Base-by-base conservation (phyloP, 441 rosid species). In the Breynia disticha region DNA sequence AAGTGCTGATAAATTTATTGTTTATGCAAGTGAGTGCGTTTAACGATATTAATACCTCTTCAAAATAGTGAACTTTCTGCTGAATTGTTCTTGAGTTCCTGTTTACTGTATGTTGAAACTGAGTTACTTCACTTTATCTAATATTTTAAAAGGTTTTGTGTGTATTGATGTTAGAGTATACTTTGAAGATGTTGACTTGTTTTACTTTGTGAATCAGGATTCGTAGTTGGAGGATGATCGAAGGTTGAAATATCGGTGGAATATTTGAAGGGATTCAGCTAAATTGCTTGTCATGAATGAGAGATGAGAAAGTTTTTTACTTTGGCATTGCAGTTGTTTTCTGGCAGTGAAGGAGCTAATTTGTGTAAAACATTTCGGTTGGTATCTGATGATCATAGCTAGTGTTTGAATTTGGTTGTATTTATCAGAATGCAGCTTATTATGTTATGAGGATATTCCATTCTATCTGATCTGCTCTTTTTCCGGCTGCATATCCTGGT, bases 201-300 rank as follows among this genome's bases (percentile, higher is more conserved):
- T 58, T 62, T 50, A 11, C 46, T 67, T 43, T 10, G n/a, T 66
- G 55, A 48, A 67, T 42, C 75, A 63, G 61, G 72, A 41, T 55
- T 43, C 47, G 57, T 17, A 6, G 16, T 50, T 32, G 15, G 38
- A 52, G 62, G 70, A 52, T 59, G 48, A 22, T 50, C 51, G 1
- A 19, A 5, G 35, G 45, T 58, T 52, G 19, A 54, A 38, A 39
- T 57, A 22, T 28, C 61, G 52, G 54, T 19, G 12, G 50, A 52
- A 55, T 37, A 35, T 57, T 57, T 42, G 21, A 39, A 48, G 32
- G 66, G 57, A 22, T 51, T 65, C 49, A 48, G 37, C 19, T 45
- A 42, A 38, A 57, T 59, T 52, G 39, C 60, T 57, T 19, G 54
- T 55, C 44, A 35, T 61, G 67, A 32, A 20, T 22, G 17, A 67